phyloP scores from a whole-genome alignment of 2,329 filamentous ascomycete genomes.

The Neoarthrinium moseri region DNA sequence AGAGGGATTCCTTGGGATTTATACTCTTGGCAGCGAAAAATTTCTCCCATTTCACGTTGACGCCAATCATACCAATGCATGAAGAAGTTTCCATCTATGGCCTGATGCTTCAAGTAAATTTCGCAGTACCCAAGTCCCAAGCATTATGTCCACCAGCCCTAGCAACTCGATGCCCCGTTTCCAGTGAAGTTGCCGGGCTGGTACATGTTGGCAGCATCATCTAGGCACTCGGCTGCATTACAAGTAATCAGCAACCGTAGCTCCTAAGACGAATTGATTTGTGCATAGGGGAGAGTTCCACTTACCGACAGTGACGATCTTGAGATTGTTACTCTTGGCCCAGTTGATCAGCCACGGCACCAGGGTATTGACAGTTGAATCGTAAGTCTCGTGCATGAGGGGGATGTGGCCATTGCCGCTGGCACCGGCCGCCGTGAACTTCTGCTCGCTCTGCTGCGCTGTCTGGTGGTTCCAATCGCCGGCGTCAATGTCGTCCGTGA shows the following conservation, averaged over 20 bases:
- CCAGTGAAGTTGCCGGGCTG: conserved; percentile 36
- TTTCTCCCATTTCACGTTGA: not conserved
- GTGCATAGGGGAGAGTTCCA: conserved; percentile 6
- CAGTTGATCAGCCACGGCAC: conserved; percentile 50
- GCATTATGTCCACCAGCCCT: too few relatives aligned
- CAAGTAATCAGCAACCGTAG: conserved; percentile 8
- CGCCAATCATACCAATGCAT: too few relatives aligned
- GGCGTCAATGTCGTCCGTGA: conserved; percentile 60
- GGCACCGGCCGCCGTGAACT: conserved; percentile 45
- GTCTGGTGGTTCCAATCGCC: conserved; percentile 59
- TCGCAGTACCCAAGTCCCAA: too few relatives aligned
- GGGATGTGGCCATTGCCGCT: conserved; percentile 50
- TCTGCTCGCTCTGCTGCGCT: conserved; percentile 49
- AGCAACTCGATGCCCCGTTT: conserved; percentile 31
- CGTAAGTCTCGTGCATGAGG: conserved; percentile 57
- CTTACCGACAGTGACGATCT: conserved; percentile 50
- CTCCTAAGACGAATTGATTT: not conserved
- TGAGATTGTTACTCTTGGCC: conserved; percentile 45
- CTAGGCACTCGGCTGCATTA: conserved; percentile 39
- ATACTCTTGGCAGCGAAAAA: not conserved
- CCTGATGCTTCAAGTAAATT: too few relatives aligned
- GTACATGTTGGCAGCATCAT: conserved; percentile 38
- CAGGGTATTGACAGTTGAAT: conserved; percentile 44
- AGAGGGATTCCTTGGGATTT: too few relatives aligned
- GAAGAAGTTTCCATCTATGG: too few relatives aligned